Base-by-base conservation (phyloP, 2,329 filamentous ascomycete genomes). In the Plenodomus biglobosus region DNA sequence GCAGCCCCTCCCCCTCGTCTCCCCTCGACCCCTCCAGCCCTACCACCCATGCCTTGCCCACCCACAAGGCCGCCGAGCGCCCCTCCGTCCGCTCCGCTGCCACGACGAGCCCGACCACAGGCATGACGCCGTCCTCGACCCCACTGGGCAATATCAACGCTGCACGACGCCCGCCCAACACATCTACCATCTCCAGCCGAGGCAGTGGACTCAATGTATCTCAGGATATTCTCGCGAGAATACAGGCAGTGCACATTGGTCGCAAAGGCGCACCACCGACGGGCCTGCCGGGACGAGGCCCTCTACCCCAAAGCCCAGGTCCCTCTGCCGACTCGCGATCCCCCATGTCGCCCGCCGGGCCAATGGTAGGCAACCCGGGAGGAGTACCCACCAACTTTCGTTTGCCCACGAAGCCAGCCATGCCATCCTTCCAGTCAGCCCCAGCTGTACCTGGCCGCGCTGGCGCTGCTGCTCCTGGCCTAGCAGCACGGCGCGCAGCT, bases 71-170 rank as follows among this genome's bases (percentile, higher is more conserved):
- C 22, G 52, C 64, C 16, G 65, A 69, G 5, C 80, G 68, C 73
- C 84, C 69, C 48, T 79, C 83, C 4, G 70, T 85, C 36, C 81
- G 84, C 59, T 81, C 83, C 39, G 72, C 81, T 17, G 84, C 85
- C 44, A 82, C 85, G 41, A 75, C 84, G 17, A 62, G 58, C 46
- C 61, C 61, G 11, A 65, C 62, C 45, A 66, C 75, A 22, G 71
- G 73, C 48, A 91, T 95, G 84, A 89, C 83, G 46, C 76, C 87
- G 6, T 91, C 85, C n/a, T 96, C 91, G n/a, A 94, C 87, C 21
- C 85, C 89, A 35, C 77, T 92, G 3, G 90, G 90, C 35, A 82
- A 88, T 48, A 76, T 96, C 63, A 90, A 86, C 70, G 82, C 84
- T 40, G 84, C 84, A 34, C 76, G 85, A 55, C 71, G 70, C 18